A percentile compares a stretch with the other conserved stretches of the same genome.
Evolutionary conservation across 140 eudicot genomes (phyloP).

Genomic region (Erigeron philadelphicus): DNA sequence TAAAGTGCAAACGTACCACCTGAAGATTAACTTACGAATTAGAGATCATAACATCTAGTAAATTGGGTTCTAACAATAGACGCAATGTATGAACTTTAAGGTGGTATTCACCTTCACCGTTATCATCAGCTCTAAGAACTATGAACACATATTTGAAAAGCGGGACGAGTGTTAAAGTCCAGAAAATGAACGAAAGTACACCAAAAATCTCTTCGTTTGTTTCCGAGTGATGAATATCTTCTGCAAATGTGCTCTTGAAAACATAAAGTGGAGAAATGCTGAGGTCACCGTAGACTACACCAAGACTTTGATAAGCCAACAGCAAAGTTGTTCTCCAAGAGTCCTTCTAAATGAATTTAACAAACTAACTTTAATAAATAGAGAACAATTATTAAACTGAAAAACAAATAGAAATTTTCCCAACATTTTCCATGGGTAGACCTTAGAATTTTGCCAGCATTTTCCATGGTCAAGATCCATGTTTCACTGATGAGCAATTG

Average conservation of each 20-base stretch:
- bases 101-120: constrained; percentile 62
- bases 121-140: constrained; percentile 88
- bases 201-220: constrained; percentile 90
- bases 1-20: constrained; percentile 94
- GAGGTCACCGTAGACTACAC: constrained; percentile 93
- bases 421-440: constrained; percentile 46
- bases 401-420: constrained; percentile 18
- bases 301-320: constrained; percentile 84
- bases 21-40: constrained; percentile 28
- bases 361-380: constrained; percentile 3
- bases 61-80: neutral
- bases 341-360: constrained; percentile 41
- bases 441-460: constrained; percentile 50
- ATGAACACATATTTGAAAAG: constrained; percentile 78
- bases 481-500: neutral
- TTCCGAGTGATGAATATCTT: constrained; percentile 83
- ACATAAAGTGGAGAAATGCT: constrained; percentile 89
- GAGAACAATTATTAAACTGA: neutral
- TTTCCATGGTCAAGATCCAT: constrained; percentile 60
- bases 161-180: constrained; percentile 87
- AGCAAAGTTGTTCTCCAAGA: constrained; percentile 77
- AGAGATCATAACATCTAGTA: neutral
- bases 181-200: constrained; percentile 75
- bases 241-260: constrained; percentile 83
- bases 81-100: neutral